Evolutionary conservation across 1,284 basidiomycete genomes (phyloP).

Genomic region (Puccinia horiana): DNA sequence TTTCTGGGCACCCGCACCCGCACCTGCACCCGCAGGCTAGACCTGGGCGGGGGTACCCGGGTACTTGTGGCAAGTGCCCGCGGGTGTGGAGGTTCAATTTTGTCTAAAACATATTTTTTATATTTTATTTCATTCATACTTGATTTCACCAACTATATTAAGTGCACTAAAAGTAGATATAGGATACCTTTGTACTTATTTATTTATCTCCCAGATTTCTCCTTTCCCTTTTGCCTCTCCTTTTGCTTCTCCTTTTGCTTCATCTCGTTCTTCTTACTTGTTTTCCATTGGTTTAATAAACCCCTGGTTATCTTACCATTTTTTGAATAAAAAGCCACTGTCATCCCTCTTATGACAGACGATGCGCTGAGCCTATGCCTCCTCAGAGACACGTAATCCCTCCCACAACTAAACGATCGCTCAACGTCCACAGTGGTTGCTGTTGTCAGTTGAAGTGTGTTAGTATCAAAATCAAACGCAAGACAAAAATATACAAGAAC

Average conservation of each 20-base stretch:
- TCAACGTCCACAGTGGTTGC: constrained; percentile 9
- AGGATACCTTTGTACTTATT: not conserved
- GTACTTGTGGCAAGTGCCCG: constrained; percentile 15
- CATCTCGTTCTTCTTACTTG: not conserved
- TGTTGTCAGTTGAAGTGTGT: not conserved
- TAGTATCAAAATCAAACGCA: not conserved
- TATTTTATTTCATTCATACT: not conserved
- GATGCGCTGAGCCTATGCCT: constrained; percentile 11
- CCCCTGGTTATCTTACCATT: constrained; percentile 4
- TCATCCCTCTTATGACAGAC: constrained; percentile 25
- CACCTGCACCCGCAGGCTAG: constrained; percentile 9
- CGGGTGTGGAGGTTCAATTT: not conserved
- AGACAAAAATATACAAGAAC: not conserved
- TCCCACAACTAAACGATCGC: not conserved
- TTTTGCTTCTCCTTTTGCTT: constrained; percentile 9
- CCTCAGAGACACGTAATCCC: not conserved
- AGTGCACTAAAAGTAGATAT: not conserved
- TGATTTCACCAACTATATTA: not conserved
- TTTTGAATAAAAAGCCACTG: constrained; percentile 17
- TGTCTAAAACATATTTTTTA: not conserved
- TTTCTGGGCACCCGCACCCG: constrained; percentile 7
- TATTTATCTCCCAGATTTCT: constrained; percentile 6
- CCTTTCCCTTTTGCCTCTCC: constrained; percentile 12
- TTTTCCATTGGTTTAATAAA: constrained; percentile 2
- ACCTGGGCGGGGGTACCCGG: not conserved